These are phyloP conservation scores for Pachysolen tannophilus DNA, from an alignment of 805 yeast genomes.

Conservation along the genomic window DNA sequence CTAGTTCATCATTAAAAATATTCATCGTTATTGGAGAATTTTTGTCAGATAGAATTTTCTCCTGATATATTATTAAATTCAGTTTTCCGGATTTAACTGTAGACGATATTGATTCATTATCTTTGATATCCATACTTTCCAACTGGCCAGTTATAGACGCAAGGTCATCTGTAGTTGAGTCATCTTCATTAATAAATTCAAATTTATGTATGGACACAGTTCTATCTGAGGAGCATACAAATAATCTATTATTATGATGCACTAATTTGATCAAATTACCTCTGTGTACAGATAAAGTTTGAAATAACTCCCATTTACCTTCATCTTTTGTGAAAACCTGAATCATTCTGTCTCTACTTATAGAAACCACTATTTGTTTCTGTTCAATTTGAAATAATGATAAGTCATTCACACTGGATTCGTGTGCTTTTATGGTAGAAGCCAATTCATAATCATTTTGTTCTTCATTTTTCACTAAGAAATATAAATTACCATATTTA, in stretches of 20 bases:
- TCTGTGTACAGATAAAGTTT: slow-evolving; percentile 52
- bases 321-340: slow-evolving; percentile 34
- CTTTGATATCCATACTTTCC: too few species aligned
- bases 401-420: slow-evolving; percentile 42
- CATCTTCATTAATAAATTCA: slow-evolving; percentile 17
- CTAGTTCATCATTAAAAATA: slow-evolving; percentile 28
- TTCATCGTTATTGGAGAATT: slow-evolving; percentile 40
- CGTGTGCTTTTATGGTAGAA: slow-evolving; percentile 36
- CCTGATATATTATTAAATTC: slow-evolving; percentile 21
- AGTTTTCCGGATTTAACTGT: slow-evolving; percentile 1
- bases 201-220: slow-evolving; percentile 46
- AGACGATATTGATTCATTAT: neutral
- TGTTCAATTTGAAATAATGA: slow-evolving; percentile 23
- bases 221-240: slow-evolving; percentile 55
- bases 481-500: slow-evolving; percentile 33
- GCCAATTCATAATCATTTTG: slow-evolving; percentile 16
- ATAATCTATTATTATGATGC: slow-evolving; percentile 25
- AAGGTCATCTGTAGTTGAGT: neutral
- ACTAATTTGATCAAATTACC: slow-evolving; percentile 39
- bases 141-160: neutral
- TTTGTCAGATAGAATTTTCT: slow-evolving; percentile 42
- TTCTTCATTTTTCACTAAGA: slow-evolving; percentile 18
- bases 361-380: slow-evolving; percentile 30
- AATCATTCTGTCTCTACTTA: slow-evolving; percentile 56
- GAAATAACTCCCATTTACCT: slow-evolving; percentile 41